Percentiles rank a stretch among this genome's conserved stretches.
These are phyloP conservation scores for Phytophthora litchii DNA, from an alignment of 352 stramenopile species.

Conservation along the genomic window DNA sequence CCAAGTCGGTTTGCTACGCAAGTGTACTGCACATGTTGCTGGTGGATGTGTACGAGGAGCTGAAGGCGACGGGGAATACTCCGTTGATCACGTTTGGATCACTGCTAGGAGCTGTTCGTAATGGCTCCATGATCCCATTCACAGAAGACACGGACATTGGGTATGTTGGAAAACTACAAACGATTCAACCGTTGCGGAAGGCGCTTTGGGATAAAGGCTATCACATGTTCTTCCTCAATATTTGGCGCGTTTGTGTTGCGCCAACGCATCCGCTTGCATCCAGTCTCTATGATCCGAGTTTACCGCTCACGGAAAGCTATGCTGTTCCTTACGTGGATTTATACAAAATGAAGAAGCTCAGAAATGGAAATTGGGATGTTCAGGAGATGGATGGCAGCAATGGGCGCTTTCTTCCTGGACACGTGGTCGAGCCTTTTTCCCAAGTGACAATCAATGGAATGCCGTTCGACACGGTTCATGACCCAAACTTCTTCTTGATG, in stretches of 20 bases:
- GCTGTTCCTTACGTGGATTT: constrained; percentile 49
- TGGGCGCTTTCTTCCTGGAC: constrained; percentile 16
- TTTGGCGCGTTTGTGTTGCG: constrained; percentile 55
- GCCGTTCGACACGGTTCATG: constrained; percentile 42
- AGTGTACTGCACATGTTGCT: constrained; percentile 70
- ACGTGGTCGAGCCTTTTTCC: constrained; percentile 35
- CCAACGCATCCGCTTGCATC: constrained; percentile 47
- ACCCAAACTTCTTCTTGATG: constrained; percentile 40
- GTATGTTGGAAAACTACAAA: constrained; percentile 30
- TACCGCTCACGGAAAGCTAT: constrained; percentile 20
- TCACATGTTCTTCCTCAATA: constrained; percentile 49
- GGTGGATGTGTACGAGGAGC: constrained; percentile 57
- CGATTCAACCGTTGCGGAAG: constrained; percentile 18
- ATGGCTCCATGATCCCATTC: constrained; percentile 59
- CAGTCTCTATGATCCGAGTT: constrained; percentile 44
- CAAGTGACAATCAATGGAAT: constrained; percentile 42
- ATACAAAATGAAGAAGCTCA: constrained; percentile 33
- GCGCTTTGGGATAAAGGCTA: constrained; percentile 48
- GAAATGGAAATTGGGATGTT: constrained; percentile 33
- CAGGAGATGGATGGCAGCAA: constrained; percentile 33
- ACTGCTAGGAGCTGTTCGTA: constrained; percentile 56
- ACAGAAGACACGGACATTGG: constrained; percentile 63
- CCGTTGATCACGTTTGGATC: constrained; percentile 55
- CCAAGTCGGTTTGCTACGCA: constrained; percentile 49
- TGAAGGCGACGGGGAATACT: constrained; percentile 27